These are phyloP conservation scores for Diaporthe sp. DNA, from an alignment of 2,329 filamentous ascomycete genomes.

Conservation along the genomic window DNA sequence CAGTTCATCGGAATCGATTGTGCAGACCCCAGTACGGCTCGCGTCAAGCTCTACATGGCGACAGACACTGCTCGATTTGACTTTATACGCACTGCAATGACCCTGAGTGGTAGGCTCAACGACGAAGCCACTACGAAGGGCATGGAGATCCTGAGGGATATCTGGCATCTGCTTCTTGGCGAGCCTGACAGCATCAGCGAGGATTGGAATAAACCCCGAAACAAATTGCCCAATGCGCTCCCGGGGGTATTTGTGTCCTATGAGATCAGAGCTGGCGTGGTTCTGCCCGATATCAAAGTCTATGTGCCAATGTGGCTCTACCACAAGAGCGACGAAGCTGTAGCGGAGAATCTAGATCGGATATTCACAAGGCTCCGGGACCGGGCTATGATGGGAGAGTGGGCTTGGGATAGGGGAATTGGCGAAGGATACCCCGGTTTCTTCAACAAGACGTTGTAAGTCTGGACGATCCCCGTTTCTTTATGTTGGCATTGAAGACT, in stretches of 20 bases:
- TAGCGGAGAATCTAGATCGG: neutral
- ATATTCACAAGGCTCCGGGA: neutral
- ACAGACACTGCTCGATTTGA: neutral
- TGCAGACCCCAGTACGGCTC: neutral
- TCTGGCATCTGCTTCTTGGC: constrained; percentile 7
- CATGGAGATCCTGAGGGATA: neutral
- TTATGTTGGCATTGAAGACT: neutral
- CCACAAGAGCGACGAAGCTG: neutral
- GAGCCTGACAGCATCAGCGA: neutral
- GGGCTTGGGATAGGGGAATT: neutral
- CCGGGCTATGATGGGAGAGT: neutral
- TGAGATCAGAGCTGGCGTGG: neutral
- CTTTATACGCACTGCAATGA: neutral
- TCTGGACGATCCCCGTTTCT: too few relatives aligned
- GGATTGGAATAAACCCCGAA: neutral
- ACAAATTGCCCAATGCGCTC: neutral
- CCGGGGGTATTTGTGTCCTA: neutral
- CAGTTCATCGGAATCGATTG: constrained; percentile 16
- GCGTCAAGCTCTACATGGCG: constrained; percentile 4
- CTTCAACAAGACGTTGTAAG: neutral
- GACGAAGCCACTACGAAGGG: neutral
- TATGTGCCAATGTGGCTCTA: constrained; percentile 6
- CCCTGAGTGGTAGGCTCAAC: constrained; percentile 5
- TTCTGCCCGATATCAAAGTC: neutral
- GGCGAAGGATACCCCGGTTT: neutral